Conservation (phyloP, 2,329 filamentous ascomycete species). For the Penicillium sp. region DNA sequence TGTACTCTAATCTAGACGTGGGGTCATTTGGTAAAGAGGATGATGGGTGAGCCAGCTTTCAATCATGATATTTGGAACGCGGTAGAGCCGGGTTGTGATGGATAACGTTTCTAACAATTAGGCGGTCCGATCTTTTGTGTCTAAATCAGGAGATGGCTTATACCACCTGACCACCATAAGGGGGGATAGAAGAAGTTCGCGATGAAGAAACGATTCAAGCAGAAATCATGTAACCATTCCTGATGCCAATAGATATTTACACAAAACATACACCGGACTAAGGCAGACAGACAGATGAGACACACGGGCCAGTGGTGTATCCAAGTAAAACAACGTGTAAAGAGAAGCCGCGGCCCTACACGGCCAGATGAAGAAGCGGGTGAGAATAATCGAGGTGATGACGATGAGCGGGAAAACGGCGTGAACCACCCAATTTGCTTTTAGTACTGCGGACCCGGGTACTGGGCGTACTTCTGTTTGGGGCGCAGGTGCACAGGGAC, state of each 20-base stretch:
- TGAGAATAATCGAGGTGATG: constrained; percentile 10
- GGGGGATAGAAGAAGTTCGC: neutral
- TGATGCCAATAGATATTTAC: constrained; percentile 43
- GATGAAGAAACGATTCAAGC: constrained; percentile 11
- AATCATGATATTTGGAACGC: too few relatives aligned
- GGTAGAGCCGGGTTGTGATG: too few relatives aligned
- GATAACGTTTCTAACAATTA: too few relatives aligned
- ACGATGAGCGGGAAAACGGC: constrained; percentile 3
- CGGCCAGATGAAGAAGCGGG: constrained; percentile 10
- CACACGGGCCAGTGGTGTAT: constrained; percentile 24
- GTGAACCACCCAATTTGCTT: constrained; percentile 3
- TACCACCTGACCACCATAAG: neutral
- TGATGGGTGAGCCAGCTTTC: too few relatives aligned
- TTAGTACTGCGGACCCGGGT: constrained; percentile 40
- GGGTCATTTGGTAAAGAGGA: neutral
- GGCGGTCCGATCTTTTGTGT: too few relatives aligned
- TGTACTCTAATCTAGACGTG: neutral
- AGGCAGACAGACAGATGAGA: constrained; percentile 22
- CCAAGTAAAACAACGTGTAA: constrained; percentile 22
- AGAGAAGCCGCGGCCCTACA: constrained; percentile 21
- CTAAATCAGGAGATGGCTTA: too few relatives aligned
- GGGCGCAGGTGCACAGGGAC: constrained; percentile 71
- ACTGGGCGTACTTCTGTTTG: constrained; percentile 46
- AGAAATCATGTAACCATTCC: constrained; percentile 35
- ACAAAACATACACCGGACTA: constrained; percentile 26